Evolutionary conservation across 2,329 filamentous ascomycete genomes (phyloP).

Genomic region (Diaporthe eres): DNA sequence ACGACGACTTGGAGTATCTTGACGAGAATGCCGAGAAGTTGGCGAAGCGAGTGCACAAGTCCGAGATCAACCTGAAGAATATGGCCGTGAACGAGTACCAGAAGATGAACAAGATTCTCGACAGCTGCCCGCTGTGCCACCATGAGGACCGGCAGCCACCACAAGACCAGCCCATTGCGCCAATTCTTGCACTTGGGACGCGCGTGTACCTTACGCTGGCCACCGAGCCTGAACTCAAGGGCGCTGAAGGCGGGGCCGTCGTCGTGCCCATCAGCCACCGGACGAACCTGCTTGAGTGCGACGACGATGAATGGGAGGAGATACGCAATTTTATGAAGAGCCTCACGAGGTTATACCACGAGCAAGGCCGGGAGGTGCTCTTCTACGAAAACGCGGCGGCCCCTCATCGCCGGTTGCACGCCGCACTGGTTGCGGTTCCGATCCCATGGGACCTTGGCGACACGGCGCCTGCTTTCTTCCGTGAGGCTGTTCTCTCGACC

Average conservation of each 20-base stretch:
- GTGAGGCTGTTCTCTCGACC: conserved; percentile 88
- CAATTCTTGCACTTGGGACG: conserved; percentile 87
- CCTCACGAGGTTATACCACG: conserved; percentile 93
- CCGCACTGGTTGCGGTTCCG: conserved; percentile 87
- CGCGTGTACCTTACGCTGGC: conserved; percentile 89
- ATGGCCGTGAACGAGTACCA: conserved; percentile 90
- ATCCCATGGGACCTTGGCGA: conserved; percentile 93
- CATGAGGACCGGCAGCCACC: conserved; percentile 84
- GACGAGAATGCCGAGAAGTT: conserved; percentile 96
- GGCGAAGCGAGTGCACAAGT: conserved; percentile 88
- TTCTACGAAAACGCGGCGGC: conserved; percentile 98
- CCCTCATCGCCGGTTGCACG: conserved; percentile 84
- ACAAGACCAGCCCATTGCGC: conserved; percentile 79
- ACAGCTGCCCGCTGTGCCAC: conserved; percentile 90
- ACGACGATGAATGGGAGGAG: conserved; percentile 98
- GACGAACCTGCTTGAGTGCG: conserved; percentile 93
- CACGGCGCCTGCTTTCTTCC: conserved; percentile 94
- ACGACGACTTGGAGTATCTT: conserved; percentile 95
- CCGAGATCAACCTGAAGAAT: conserved; percentile 89
- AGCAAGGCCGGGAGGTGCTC: conserved; percentile 90
- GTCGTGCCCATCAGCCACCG: conserved; percentile 92
- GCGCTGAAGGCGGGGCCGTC: conserved; percentile 80
- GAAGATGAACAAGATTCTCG: conserved; percentile 87
- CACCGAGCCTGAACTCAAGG: conserved; percentile 87
- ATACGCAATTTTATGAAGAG: conserved; percentile 99